Evolutionary conservation across 305 asterid species (phyloP), one percentile per base, ranked within the genome.

Genomic region (Caryopteris hybrid): DNA sequence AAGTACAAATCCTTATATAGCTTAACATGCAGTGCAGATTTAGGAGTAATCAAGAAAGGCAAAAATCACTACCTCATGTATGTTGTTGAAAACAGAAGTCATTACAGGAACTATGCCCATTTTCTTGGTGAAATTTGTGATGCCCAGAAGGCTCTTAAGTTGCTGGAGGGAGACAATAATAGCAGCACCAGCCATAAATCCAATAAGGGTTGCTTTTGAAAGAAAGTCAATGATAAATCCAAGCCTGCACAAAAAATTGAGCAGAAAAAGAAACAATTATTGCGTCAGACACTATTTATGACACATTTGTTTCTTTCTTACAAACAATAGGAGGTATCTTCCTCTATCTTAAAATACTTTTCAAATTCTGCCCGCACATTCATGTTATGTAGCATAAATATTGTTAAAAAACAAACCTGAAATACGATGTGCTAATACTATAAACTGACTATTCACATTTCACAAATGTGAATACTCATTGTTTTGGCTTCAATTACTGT

Each of bases 111-210:
- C 76, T 6, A 91, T 67, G 42, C 95, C 98, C 98, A 89, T 91
- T 65, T 91, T 75, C 2, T 73, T 83, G 52, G 96, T 89, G 75
- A 91, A 91, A 71, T 85, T 55, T 12, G 65, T 80, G n/a, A 91
- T 89, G 3, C 98, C 98, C 43, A 92, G 85, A 67, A 92, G 92
- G 52, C 82, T 75, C 80, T 92, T 86, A 2, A 92, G 86, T 41
- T 92, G 98, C 79, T 92, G 96, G 11, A 92, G 89, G 33, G 98
- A 89, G 21, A 91, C 98, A 20, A 91, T 87, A 9, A 89, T 78
- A 9, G 98, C 96, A 59, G 96, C 98, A 55, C 98, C 98, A 56
- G 90, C 98, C 98, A 89, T 89, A 68, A 92, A 92, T 16, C 96
- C 98, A 17, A 85, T 74, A 0, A 92, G 86, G 6, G 95, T 92